Conservation (phyloP, 305 asterid species). For the Fraxinus ornus region DNA sequence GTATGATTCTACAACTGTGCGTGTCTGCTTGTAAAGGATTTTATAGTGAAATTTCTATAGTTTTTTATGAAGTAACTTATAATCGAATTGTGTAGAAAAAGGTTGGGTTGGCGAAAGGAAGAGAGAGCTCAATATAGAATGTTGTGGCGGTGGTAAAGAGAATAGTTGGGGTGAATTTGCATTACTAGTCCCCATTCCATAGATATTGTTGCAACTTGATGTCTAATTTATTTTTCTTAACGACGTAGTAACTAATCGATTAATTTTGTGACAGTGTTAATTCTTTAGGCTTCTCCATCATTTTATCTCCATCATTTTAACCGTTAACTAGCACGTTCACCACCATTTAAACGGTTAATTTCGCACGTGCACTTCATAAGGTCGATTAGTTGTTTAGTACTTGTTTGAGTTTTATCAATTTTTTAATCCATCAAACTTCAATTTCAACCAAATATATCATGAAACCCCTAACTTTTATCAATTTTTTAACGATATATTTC, state of each 20-base stretch:
- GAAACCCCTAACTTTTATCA: neutral
- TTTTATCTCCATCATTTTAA: neutral
- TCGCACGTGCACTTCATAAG: neutral
- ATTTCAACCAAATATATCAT: neutral
- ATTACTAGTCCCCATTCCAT: neutral
- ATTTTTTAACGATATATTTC: too few relatives aligned
- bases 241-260: neutral
- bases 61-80: neutral
- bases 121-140: neutral
- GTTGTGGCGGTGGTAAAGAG: neutral
- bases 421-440: neutral
- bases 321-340: neutral
- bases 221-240: neutral
- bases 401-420: neutral
- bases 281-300: neutral
- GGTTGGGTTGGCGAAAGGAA: neutral
- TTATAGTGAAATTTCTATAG: neutral
- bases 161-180: neutral
- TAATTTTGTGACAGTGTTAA: neutral
- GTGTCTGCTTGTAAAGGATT: neutral
- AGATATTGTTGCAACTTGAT: neutral
- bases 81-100: neutral
- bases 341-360: neutral
- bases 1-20: neutral
- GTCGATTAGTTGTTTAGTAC: neutral